phyloP scores from a whole-genome alignment of 371 early-diverging fungal genomes.

The Haplosporangium sp. region DNA sequence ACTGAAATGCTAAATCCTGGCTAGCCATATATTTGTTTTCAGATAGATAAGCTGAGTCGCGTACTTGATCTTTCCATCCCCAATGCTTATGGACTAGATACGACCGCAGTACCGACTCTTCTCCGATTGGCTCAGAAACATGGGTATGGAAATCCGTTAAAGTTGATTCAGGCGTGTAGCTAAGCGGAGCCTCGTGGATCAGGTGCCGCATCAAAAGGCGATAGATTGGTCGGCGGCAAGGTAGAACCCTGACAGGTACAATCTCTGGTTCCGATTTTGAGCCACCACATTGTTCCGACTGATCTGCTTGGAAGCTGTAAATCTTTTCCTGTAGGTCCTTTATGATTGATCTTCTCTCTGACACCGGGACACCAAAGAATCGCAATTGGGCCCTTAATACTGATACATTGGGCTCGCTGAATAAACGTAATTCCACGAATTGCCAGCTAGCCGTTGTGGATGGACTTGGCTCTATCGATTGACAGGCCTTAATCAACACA shows the following conservation, averaged over 20 bases:
- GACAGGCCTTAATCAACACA: slow-evolving; percentile 50
- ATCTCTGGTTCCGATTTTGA: slow-evolving; percentile 33
- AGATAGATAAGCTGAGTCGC: slow-evolving; percentile 52
- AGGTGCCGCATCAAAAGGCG: slow-evolving; percentile 52
- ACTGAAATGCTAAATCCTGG: slow-evolving; percentile 73
- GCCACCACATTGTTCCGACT: slow-evolving; percentile 8
- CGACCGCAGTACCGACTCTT: slow-evolving; percentile 62
- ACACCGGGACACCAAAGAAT: slow-evolving; percentile 39
- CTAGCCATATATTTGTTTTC: slow-evolving; percentile 66
- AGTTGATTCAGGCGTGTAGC: slow-evolving; percentile 28
- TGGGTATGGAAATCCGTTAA: slow-evolving; percentile 47
- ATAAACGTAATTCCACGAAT: slow-evolving; percentile 57
- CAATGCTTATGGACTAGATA: slow-evolving; percentile 71
- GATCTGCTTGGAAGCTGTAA: slow-evolving; percentile 20
- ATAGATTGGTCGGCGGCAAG: slow-evolving; percentile 43
- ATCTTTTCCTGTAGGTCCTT: slow-evolving; percentile 20
- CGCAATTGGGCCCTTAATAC: slow-evolving; percentile 42
- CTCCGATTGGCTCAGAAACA: slow-evolving; percentile 52
- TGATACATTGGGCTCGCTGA: slow-evolving; percentile 42
- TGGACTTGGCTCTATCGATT: slow-evolving; percentile 31
- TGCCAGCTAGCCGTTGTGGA: slow-evolving; percentile 27
- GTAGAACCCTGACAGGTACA: slow-evolving; percentile 16
- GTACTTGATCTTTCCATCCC: slow-evolving; percentile 77
- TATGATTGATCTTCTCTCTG: slow-evolving; percentile 15
- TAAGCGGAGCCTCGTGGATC: slow-evolving; percentile 34